These are phyloP conservation scores for Raffaelea deltoideospora DNA, from an alignment of 2,329 filamentous ascomycete species.

Conservation along the genomic window DNA sequence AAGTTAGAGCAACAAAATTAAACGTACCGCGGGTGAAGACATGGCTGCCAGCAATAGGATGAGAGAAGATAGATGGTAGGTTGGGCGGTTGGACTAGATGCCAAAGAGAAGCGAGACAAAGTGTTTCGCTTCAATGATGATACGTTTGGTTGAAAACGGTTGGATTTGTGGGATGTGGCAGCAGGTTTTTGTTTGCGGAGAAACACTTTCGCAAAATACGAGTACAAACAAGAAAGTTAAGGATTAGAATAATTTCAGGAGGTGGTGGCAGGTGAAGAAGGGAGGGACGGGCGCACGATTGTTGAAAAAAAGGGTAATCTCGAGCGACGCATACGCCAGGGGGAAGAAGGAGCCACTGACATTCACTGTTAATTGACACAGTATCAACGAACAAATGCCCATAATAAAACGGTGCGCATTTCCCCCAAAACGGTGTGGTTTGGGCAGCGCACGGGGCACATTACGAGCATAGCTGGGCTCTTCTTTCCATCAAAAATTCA, in stretches of 20 bases:
- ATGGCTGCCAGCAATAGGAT: too few species aligned
- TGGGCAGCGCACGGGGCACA: conserved; percentile 7
- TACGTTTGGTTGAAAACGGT: too few species aligned
- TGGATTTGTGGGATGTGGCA: too few species aligned
- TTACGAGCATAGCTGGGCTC: background rate
- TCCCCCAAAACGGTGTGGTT: background rate
- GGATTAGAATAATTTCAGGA: conserved; percentile 8
- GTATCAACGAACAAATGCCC: too few species aligned
- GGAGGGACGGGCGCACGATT: too few species aligned
- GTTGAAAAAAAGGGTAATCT: conserved; percentile 1
- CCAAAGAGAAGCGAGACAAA: too few species aligned
- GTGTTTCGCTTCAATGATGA: too few species aligned
- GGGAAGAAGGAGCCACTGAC: conserved; percentile 4
- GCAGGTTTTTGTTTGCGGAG: too few species aligned
- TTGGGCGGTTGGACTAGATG: too few species aligned
- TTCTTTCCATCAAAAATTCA: conserved; percentile 8
- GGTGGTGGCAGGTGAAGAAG: conserved; percentile 7
- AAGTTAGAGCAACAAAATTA: conserved; percentile 2
- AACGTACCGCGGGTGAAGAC: conserved; percentile 20
- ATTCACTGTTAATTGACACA: background rate
- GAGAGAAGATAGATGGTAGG: too few species aligned
- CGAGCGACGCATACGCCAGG: conserved; percentile 2
- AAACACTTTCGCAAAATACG: background rate
- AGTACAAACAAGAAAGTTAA: background rate
- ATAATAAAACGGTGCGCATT: conserved; percentile 1